Evolutionary conservation across 2,329 filamentous ascomycete genomes (phyloP), one percentile per base, ranked within the genome.

Genomic region (Aureobasidium sp.): DNA sequence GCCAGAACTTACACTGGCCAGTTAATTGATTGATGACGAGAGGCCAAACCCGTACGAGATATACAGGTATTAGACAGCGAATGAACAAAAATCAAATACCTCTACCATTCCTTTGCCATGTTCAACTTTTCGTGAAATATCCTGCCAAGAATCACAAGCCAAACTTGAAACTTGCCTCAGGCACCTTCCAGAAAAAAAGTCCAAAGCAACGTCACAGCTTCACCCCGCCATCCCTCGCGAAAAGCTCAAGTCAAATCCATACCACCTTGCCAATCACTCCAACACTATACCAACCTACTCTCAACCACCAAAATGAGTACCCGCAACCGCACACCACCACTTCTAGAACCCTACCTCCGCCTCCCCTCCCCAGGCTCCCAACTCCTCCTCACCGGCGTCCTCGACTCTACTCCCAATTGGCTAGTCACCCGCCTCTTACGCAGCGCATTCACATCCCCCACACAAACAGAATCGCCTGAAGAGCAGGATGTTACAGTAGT

Each of bases 351-450:
- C 7, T 87, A 87, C 71, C 78, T 89, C 55, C 69, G 75, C 50
- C 78, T 86, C 1, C 84, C 84, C 5, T 75, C 78, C 6, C 79
- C 84, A 66, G 75, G 80, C 14, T 83, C 85, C 37, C 80, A 91
- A 41, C 77, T 84, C 25, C 79, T 91, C 13, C 75, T 92, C 59
- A 91, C 88, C 16, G 83, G 82, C 64, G 85, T 90, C 34, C 79
- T 74, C 69, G 80, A 75, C 60, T 77, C 76, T 50, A 77, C 71
- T 59, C 72, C 74, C 25, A 83, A 82, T 67, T 86, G 84, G 84
- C 75, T 86, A 27, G 69, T 80, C 0, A 67, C 82, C 13, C 76
- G 82, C 37, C 80, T 79, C 61, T 69, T 83, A 32, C 77, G 78
- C 70, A 76, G 76, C 53, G 75, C 79, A 16, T 69, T 85, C 45